These are phyloP conservation scores for Amanita pallidorosea DNA, from an alignment of 768 basidiomycete species.

Conservation along the genomic window DNA sequence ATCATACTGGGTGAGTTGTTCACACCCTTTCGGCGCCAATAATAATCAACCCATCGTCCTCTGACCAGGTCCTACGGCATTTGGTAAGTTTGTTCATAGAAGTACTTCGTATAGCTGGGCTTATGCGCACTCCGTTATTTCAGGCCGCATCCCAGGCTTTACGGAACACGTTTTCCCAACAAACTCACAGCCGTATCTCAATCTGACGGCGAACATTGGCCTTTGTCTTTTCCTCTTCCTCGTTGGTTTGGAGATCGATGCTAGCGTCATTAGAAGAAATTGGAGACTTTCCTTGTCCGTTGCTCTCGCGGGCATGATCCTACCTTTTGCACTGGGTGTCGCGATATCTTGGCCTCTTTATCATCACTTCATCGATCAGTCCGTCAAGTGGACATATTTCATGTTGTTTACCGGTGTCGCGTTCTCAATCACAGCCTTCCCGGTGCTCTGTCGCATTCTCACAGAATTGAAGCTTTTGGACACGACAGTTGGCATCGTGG, in stretches of 20 bases:
- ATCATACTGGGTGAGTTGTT: conserved; percentile 62
- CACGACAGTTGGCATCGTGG: conserved; percentile 86
- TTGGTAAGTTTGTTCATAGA: conserved; percentile 18
- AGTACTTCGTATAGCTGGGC: neutral
- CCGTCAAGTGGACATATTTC: conserved; percentile 75
- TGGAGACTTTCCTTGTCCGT: conserved; percentile 57
- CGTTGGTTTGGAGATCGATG: conserved; percentile 88
- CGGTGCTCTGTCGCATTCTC: conserved; percentile 78
- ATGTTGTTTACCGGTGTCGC: conserved; percentile 93
- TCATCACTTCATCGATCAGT: conserved; percentile 55
- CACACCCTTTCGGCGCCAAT: neutral
- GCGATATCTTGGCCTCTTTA: conserved; percentile 59
- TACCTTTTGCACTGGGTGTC: conserved; percentile 85
- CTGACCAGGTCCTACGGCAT: conserved; percentile 37
- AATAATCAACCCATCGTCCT: neutral
- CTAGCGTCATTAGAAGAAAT: conserved; percentile 67
- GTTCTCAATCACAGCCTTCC: conserved; percentile 81
- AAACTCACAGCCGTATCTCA: conserved; percentile 63
- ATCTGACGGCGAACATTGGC: conserved; percentile 83
- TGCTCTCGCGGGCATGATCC: conserved; percentile 70
- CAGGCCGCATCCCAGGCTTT: conserved; percentile 82
- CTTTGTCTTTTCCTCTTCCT: conserved; percentile 85
- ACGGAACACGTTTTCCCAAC: conserved; percentile 75
- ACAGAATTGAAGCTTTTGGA: conserved; percentile 87
- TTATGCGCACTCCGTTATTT: neutral